phyloP scores from a whole-genome alignment of 129 eudicot genomes.

The Ambrosia artemisiifolia region DNA sequence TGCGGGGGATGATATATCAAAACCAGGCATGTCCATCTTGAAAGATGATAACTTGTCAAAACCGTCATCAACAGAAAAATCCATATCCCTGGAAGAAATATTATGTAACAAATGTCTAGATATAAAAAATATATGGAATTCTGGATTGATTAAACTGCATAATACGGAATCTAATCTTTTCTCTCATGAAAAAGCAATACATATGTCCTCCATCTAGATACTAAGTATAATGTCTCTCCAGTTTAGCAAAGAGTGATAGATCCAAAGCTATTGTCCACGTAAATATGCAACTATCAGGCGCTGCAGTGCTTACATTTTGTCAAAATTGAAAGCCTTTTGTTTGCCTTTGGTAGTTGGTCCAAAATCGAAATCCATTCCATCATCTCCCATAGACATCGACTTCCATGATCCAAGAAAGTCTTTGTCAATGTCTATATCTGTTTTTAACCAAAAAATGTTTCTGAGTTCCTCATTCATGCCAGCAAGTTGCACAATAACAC shows the following conservation, averaged over 20 bases:
- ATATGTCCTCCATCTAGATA: not conserved
- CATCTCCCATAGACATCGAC: constrained; percentile 56
- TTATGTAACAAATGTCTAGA: constrained; percentile 4
- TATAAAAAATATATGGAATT: constrained; percentile 15
- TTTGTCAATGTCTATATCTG: constrained; percentile 83
- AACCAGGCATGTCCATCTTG: constrained; percentile 71
- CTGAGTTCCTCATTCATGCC: constrained; percentile 10
- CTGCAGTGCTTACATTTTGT: constrained; percentile 55
- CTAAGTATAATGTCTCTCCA: constrained; percentile 16
- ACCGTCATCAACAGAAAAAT: constrained; percentile 72
- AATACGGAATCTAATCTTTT: not conserved
- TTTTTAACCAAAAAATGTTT: constrained; percentile 14
- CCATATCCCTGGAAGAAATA: constrained; percentile 65
- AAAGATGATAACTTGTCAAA: constrained; percentile 72
- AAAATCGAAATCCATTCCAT: constrained; percentile 78
- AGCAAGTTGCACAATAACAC: constrained; percentile 9
- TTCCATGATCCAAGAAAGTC: constrained; percentile 83
- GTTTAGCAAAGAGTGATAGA: constrained; percentile 2
- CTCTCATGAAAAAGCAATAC: not conserved
- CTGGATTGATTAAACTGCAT: not conserved
- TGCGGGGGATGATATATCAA: constrained; percentile 65
- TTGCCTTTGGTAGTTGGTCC: constrained; percentile 57
- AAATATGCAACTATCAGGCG: constrained; percentile 13
- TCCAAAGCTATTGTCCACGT: constrained; percentile 3
- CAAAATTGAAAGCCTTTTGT: constrained; percentile 66